Base-by-base conservation (phyloP, 352 stramenopile genomes). In the Phytopythium montanum region DNA sequence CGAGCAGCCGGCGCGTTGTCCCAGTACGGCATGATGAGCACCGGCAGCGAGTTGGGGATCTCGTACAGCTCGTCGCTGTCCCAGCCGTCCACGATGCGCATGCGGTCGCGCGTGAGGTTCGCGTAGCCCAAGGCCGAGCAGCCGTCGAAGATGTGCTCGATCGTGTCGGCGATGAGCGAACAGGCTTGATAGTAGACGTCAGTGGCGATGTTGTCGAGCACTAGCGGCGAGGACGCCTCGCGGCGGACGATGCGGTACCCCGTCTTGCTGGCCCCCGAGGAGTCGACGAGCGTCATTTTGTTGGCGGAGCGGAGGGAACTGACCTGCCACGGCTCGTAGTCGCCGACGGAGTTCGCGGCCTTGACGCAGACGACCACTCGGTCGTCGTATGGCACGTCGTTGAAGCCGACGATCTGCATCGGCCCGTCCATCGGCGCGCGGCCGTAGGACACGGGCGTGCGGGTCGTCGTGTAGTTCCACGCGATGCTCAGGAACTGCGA, bases 21-120 rank as follows among this genome's bases (percentile, higher is more conserved):
- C 44, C 33, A 65, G 45, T 34, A 65, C 1, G 59, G 52, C 53
- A 60, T 65, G 42, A 65, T 57, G 33, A 65, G 52, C 2, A 65
- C 13, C 6, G 52, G 60, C 26, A 60, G 53, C 26, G 59, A 41
- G 38, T 60, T 52, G 16, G 53, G 52, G 4, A 65, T 42, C 9
- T 33, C 21, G 18, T 56, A 60, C 19, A 65, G 2, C 4, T 34
- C 38, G 38, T 44, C 16, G 38, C 38, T 44, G 7, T 44, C 16
- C 12, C 3, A 21, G 16, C 38, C 38, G 2, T n/a, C 50, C n/a
- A 64, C 51, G 28, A 64, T 48, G 4, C 51, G 34, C 26, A 64
- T 28, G 23, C 42, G 14, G 34, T 59, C 59, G 4, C 13, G n/a
- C 2, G 59, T 60, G 29, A 64, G 38, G 25, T 60, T 64, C 1